Base-by-base conservation (phyloP, 75 land plant species). In the Picea glauca region DNA sequence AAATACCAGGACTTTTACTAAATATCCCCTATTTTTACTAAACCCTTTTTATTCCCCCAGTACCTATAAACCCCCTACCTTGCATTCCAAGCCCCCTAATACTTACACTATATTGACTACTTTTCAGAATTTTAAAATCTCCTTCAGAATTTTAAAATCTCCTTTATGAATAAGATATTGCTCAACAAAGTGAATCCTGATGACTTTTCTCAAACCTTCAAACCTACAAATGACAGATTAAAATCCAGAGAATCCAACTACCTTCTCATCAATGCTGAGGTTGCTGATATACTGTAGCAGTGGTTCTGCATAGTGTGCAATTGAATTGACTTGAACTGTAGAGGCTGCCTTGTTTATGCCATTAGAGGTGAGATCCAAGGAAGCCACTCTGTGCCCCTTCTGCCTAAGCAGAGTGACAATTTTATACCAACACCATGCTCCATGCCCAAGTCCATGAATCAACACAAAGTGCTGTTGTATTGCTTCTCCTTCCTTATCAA, bases 401-500 rank as follows among this genome's bases (percentile, higher is more conserved):
- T 38, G 35, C 63, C 72, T 80, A 38, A 85, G 86, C 5, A 79
- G 70, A 32, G 80, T 60, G 13, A 62, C 86, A 12, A 79, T 40
- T 77, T 85, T 79, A 60, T 75, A 85, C 86, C 87, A 85, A 74
- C 78, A 63, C 87, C 87, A 84, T 3, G 87, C 87, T 60, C 87
- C 86, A 74, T 85, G 87, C 5, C 86, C 78, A 7, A 58, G 61
- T 58, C 87, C 86, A 65, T 85, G 87, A 18, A 85, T 64, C 63
- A 85, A 64, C 81, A 85, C 86, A 31, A 85, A 85, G 33, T 84
- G 86, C 54, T 33, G 75, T 59, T 59, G 70, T 21, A 23, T 13
- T 15, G n/a, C 57, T 26, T 43, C 40, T 12, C 31, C 76, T 13
- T 43, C 23, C 62, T 74, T 43, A 35, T 35, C 43, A 66, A 8